phyloP scores from a whole-genome alignment of 2,329 filamentous ascomycete genomes.

The Aureobasidium mangrovei region DNA sequence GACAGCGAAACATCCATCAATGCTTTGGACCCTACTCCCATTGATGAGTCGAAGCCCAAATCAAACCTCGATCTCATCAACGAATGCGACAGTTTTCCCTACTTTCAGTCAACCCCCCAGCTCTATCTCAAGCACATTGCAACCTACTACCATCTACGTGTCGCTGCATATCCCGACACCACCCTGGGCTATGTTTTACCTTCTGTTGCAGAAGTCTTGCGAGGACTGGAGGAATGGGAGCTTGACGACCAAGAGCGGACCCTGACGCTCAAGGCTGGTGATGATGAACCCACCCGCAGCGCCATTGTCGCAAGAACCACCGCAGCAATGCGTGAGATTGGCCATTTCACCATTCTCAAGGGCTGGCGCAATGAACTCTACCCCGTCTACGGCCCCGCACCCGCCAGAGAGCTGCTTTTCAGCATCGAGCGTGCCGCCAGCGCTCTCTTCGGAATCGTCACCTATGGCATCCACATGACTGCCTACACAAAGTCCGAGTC shows the following conservation, averaged over 20 bases:
- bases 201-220: slow-evolving; percentile 50
- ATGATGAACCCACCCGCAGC: slow-evolving; percentile 56
- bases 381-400: slow-evolving; percentile 58
- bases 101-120: slow-evolving; percentile 52
- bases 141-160: slow-evolving; percentile 56
- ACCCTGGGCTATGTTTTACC: slow-evolving; percentile 52
- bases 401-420: slow-evolving; percentile 53
- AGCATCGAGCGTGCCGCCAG: slow-evolving; percentile 69
- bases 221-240: slow-evolving; percentile 50
- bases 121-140: slow-evolving; percentile 40
- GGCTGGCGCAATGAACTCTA: slow-evolving; percentile 78
- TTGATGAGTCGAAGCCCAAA: slow-evolving; percentile 24
- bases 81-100: slow-evolving; percentile 63
- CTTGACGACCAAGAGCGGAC: slow-evolving; percentile 53
- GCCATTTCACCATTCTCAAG: slow-evolving; percentile 62
- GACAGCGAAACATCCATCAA: slow-evolving; percentile 4
- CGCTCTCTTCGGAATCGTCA: slow-evolving; percentile 64
- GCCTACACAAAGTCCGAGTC: slow-evolving; percentile 51
- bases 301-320: slow-evolving; percentile 49
- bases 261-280: slow-evolving; percentile 48
- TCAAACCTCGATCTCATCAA: slow-evolving; percentile 47
- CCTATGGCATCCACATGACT: slow-evolving; percentile 73
- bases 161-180: slow-evolving; percentile 54
- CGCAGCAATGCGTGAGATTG: slow-evolving; percentile 58
- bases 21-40: slow-evolving; percentile 22